Evolutionary conservation across 2,329 filamentous ascomycete species (phyloP), one percentile per base, ranked within the genome.

Genomic region (Curvularia verruculosa): DNA sequence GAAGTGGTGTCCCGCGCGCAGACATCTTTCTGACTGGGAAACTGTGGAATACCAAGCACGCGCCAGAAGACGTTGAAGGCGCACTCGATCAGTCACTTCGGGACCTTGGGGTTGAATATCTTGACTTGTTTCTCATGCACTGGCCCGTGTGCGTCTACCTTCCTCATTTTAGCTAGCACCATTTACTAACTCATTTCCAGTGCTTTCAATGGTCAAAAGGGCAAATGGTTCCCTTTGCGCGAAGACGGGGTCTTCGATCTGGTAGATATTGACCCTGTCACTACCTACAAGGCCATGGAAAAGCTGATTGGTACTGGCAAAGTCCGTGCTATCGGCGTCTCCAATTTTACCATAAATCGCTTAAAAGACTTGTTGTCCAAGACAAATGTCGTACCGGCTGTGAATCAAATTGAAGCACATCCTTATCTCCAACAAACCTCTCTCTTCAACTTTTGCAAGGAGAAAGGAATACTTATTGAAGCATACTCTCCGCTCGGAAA

Each of bases 351-450:
- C 58, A 89, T 92, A 71, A 85, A 81, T 74, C 89, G 92, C 76
- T 79, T 94, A 21, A 88, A 92, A 81, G 88, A 84, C 71, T 81
- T 80, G 54, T 79, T 94, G 55, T 85, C 83, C 64, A 84, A 89
- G 67, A 82, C 84, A 13, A 82, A 79, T 58, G 84, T 82, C 76
- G 86, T 86, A 77, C 83, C 82, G 3, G 87, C 89, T 15, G 89
- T 90, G 64, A 92, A 93, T 82, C 89, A 94, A 78, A 84, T 91
- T 72, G 90, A 92, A 79, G 82, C 91, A 24, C 89, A 92, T 88
- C 63, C 89, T 2, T 67, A 64, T 15, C 60, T 66, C 2, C 67
- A 63, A 45, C 63, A 68, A 24, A 52, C 48, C 12, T 50, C 37
- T 2, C 84, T 92, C 24, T 81, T 92, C 59, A 84, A 84, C 54